Conservation (phyloP, 306 rosid species). For the Sphenostylis stenocarpa region DNA sequence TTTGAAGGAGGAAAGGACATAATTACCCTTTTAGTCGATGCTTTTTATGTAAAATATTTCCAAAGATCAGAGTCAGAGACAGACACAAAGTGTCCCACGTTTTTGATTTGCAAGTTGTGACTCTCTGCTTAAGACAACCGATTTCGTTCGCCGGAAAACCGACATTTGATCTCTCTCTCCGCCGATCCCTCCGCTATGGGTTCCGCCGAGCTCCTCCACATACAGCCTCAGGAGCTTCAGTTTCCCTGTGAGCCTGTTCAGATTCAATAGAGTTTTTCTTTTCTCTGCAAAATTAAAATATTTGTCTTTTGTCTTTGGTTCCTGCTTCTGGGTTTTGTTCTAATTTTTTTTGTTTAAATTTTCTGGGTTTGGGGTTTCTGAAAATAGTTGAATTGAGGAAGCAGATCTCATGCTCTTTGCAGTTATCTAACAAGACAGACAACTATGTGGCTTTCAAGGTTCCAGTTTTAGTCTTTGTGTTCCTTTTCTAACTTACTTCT, state of each 20-base stretch:
- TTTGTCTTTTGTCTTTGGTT: not conserved
- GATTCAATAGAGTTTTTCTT: not conserved
- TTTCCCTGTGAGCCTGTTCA: conserved; percentile 60
- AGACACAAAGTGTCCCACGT: conserved; percentile 55
- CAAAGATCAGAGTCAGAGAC: conserved; percentile 29
- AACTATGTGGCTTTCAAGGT: conserved; percentile 83
- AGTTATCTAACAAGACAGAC: conserved; percentile 68
- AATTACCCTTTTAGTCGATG: conserved; percentile 7
- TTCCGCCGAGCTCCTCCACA: conserved; percentile 78
- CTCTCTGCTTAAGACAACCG: conserved; percentile 30
- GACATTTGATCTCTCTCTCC: conserved; percentile 14
- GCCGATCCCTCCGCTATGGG: conserved; percentile 60
- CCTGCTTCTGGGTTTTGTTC: conserved; percentile 29
- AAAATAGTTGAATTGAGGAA: conserved; percentile 79
- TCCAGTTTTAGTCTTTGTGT: conserved; percentile 18
- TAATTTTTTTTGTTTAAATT: conserved; percentile 24
- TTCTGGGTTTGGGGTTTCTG: not conserved
- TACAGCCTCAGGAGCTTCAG: conserved; percentile 85
- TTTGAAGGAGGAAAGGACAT: conserved; percentile 20
- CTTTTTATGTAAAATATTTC: conserved; percentile 12
- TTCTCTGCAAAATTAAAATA: conserved; percentile 10
- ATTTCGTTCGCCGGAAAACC: conserved; percentile 33
- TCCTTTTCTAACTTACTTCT: not conserved
- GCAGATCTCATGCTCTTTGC: conserved; percentile 94
- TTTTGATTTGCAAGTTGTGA: conserved; percentile 29